Evolutionary conservation across 164 flowering plant species (phyloP).

Genomic region (Sedum album): DNA sequence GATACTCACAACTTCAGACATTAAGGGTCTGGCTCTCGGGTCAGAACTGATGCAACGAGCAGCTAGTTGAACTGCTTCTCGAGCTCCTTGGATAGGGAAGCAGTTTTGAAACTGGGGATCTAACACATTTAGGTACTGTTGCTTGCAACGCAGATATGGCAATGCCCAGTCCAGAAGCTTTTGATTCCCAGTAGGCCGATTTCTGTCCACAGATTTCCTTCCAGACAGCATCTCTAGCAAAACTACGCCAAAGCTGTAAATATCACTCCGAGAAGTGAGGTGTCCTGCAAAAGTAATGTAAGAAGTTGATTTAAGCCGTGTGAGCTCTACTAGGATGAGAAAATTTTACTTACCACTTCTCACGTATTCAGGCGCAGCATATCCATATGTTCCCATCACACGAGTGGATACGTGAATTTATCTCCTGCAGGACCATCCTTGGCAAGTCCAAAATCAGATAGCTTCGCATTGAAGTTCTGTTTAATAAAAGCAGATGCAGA

Average conservation of each 20-base stretch:
- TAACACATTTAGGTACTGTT: neutral
- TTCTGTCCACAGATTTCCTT: slow-evolving; percentile 4
- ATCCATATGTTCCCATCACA: too few relatives aligned
- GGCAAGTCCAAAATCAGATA: slow-evolving; percentile 8
- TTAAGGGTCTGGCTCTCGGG: slow-evolving; percentile 8
- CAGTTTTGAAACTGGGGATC: slow-evolving; percentile 1
- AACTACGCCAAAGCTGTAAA: slow-evolving; percentile 10
- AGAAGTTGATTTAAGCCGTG: neutral
- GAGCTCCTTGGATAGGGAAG: slow-evolving; percentile 1
- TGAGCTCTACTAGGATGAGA: too few relatives aligned
- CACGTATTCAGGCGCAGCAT: too few relatives aligned
- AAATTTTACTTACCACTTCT: neutral
- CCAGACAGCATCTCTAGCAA: slow-evolving; percentile 10
- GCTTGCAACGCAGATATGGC: slow-evolving; percentile 5
- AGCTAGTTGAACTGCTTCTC: neutral
- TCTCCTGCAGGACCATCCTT: too few relatives aligned
- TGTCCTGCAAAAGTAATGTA: slow-evolving; percentile 1
- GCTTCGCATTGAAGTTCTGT: slow-evolving; percentile 9
- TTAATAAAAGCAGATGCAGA: too few relatives aligned
- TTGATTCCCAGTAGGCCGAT: neutral
- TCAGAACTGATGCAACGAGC: slow-evolving; percentile 1
- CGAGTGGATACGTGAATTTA: too few relatives aligned
- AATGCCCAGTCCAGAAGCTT: slow-evolving; percentile 11
- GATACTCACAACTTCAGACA: neutral
- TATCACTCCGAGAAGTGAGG: slow-evolving; percentile 8